Evolutionary conservation across 208 protist species (phyloP), one percentile per base, ranked within the genome.

Genomic region (Novymonas esmeraldas): DNA sequence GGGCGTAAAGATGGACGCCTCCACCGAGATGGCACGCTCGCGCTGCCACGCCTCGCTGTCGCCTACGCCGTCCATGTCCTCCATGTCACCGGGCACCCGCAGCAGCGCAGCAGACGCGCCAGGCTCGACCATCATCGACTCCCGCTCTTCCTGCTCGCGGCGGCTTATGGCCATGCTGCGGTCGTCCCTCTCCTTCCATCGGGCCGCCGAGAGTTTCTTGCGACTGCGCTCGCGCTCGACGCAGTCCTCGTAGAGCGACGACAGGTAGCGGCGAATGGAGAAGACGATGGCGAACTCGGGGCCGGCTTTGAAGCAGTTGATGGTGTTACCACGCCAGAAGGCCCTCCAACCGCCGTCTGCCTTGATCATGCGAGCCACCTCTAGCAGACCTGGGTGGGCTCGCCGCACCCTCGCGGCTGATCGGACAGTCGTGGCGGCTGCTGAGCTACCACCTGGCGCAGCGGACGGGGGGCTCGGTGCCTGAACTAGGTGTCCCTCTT

Each of bases 271-370:
- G 22, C 89, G 84, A 55, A 97, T 71, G n/a, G 85, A 85, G 51
- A 96, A 97, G 51, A 95, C 80, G 44, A 97, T 83, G 22, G 92
- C 91, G 64, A 96, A 94, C 70, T 98, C 92, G 2, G 94, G 94
- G 7, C 89, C 87, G 9, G 91, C 90, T 66, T 98, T 98, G 44
- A 95, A 76, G 65, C 89, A 94, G 78, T 97, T 97, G 50, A 96
- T 81, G 9, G 82, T 58, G 69, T 98, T 98, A 29, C 94, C 94
- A 10, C 91, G 71, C 89, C 90, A 98, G 69, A 96, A 97, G 2
- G 71, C 83, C 38, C 76, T 63, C 78, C 76, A 83, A 3, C 92
- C 91, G 51, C 88, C 88, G 57, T 96, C 91, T 28, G 69, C 79
- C 41, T 77, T 78, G 60, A 96, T 96, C 33, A 92, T 71, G n/a